Percentiles rank a stretch among this genome's conserved stretches.
Evolutionary conservation across 2,329 filamentous ascomycete genomes (phyloP).

Genomic region (Macrophomina pseudophaseolina): DNA sequence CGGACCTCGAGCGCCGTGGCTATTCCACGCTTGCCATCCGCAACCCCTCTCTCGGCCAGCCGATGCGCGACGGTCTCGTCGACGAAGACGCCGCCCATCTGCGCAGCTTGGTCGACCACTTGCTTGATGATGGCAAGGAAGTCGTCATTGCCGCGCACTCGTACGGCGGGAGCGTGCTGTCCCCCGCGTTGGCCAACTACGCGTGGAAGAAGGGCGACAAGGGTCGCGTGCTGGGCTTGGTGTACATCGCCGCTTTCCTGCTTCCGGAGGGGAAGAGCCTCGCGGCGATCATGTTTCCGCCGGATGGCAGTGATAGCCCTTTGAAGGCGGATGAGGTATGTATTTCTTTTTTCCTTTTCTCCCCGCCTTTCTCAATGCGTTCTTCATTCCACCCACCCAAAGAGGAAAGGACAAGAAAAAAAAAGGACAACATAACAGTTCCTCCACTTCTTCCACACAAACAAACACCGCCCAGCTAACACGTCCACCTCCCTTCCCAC

Average conservation of each 20-base stretch:
- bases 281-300: background rate
- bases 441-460: too few species aligned
- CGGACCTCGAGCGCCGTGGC: slow-evolving; percentile 27
- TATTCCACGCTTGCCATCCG: slow-evolving; percentile 31
- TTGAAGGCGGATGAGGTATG: background rate
- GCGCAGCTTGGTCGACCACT: slow-evolving; percentile 28
- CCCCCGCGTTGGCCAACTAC: background rate
- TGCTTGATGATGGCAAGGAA: slow-evolving; percentile 31
- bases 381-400: too few species aligned
- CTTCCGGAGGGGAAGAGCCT: background rate
- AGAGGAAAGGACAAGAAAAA: too few species aligned
- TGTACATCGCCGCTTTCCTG: slow-evolving; percentile 16
- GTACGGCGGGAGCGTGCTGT: slow-evolving; percentile 37
- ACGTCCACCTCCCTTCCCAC: background rate
- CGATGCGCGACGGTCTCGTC: slow-evolving; percentile 26
- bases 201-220: background rate
- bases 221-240: slow-evolving; percentile 1
- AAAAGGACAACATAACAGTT: too few species aligned
- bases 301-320: background rate
- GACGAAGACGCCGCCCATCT: slow-evolving; percentile 32
- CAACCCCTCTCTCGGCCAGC: slow-evolving; percentile 34
- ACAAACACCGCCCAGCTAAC: background rate
- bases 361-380: background rate
- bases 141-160: slow-evolving; percentile 38
- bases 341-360: too few species aligned